Evolutionary conservation across 345 rosid species (phyloP).

Genomic region (Lepidium sativum): DNA sequence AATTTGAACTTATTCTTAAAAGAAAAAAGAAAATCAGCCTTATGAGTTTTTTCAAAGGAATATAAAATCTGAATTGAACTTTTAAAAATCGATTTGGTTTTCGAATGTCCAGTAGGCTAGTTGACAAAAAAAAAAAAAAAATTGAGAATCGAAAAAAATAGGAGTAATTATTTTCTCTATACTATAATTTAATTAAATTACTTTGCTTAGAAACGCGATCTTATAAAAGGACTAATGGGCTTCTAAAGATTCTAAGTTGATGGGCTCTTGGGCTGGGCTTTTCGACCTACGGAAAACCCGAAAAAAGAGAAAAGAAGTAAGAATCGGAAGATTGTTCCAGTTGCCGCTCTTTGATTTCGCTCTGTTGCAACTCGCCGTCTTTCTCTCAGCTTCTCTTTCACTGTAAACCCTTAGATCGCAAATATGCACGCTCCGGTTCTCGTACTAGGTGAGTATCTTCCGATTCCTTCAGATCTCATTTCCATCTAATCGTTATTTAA

Average conservation of each 20-base stretch:
- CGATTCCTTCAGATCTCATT: not conserved
- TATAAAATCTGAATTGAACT: too few species aligned
- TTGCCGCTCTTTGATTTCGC: slow-evolving; percentile 1
- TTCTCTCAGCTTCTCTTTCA: not conserved
- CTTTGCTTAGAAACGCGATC: too few species aligned
- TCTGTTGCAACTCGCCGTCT: not conserved
- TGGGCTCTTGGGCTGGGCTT: not conserved
- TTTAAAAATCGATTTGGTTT: too few species aligned
- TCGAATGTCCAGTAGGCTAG: too few species aligned
- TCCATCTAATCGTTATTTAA: not conserved
- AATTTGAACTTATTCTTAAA: too few species aligned
- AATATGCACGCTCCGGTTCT: slow-evolving; percentile 67
- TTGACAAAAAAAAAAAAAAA: too few species aligned
- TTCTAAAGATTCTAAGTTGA: not conserved
- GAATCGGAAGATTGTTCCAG: not conserved
- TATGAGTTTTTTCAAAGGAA: too few species aligned
- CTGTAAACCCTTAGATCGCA: not conserved
- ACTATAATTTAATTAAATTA: too few species aligned
- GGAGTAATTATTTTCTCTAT: too few species aligned
- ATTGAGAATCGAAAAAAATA: too few species aligned
- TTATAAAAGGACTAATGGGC: not conserved
- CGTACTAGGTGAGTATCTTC: slow-evolving; percentile 51
- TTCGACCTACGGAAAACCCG: not conserved
- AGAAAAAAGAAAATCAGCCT: too few species aligned
- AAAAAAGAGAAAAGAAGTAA: not conserved